These are phyloP conservation scores for Penicillium daleae DNA, from an alignment of 495 filamentous ascomycete species.

Conservation along the genomic window DNA sequence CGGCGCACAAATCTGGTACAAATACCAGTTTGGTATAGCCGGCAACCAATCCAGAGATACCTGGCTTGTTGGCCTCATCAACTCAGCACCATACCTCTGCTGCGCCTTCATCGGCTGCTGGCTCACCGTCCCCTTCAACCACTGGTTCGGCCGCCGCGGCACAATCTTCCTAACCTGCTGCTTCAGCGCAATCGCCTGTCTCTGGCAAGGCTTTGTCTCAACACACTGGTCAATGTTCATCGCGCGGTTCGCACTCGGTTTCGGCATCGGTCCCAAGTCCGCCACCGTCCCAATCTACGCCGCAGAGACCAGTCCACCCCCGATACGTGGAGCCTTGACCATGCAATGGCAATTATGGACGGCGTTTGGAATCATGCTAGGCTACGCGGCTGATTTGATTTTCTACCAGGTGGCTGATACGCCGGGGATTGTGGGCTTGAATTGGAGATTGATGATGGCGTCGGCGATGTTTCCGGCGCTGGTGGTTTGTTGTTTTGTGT, in stretches of 20 bases:
- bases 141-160: slow-evolving; percentile 76
- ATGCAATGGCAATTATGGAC: slow-evolving; percentile 92
- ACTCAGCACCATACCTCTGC: slow-evolving; percentile 68
- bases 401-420: slow-evolving; percentile 66
- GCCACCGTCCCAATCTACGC: slow-evolving; percentile 80
- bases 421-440: slow-evolving; percentile 63
- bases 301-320: slow-evolving; percentile 73
- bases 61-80: slow-evolving; percentile 72
- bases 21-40: slow-evolving; percentile 69
- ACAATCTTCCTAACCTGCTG: slow-evolving; percentile 80
- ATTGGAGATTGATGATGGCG: slow-evolving; percentile 85
- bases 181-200: slow-evolving; percentile 67
- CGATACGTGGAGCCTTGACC: slow-evolving; percentile 74
- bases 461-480: slow-evolving; percentile 76
- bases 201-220: slow-evolving; percentile 77
- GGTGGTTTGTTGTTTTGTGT: slow-evolving; percentile 70
- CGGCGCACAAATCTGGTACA: slow-evolving; percentile 77
- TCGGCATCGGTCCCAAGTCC: slow-evolving; percentile 82
- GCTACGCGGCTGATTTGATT: slow-evolving; percentile 71
- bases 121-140: slow-evolving; percentile 81
- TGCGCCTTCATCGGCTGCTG: slow-evolving; percentile 81
- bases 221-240: slow-evolving; percentile 78
- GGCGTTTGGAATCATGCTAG: slow-evolving; percentile 81
- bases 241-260: slow-evolving; percentile 69
- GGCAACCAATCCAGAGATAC: slow-evolving; percentile 35